Evolutionary conservation across 768 basidiomycete genomes (phyloP).

Genomic region (Lactarius indigo): DNA sequence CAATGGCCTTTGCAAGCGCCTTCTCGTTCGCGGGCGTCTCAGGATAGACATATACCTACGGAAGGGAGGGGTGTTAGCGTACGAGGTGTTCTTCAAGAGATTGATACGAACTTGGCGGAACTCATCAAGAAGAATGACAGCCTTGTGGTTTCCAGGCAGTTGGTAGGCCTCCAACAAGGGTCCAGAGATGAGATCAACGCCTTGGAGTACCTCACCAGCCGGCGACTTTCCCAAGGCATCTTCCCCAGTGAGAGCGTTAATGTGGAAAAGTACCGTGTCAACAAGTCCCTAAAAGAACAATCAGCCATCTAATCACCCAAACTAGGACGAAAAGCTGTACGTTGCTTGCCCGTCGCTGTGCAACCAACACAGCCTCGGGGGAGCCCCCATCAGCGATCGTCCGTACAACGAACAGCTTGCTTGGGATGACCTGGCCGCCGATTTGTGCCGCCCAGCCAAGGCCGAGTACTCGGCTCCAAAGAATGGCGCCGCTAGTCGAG

Average conservation of each 20-base stretch:
- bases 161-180: slow-evolving; percentile 57
- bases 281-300: slow-evolving; percentile 45
- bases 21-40: slow-evolving; percentile 45
- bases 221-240: slow-evolving; percentile 39
- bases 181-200: slow-evolving; percentile 58
- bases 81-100: neutral
- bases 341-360: slow-evolving; percentile 59
- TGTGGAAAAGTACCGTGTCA: slow-evolving; percentile 72
- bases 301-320: slow-evolving; percentile 5
- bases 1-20: slow-evolving; percentile 43
- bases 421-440: slow-evolving; percentile 54
- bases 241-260: slow-evolving; percentile 78
- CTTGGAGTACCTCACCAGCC: slow-evolving; percentile 46
- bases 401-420: slow-evolving; percentile 56
- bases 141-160: slow-evolving; percentile 41
- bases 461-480: slow-evolving; percentile 81
- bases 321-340: slow-evolving; percentile 35
- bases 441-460: slow-evolving; percentile 60
- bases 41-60: slow-evolving; percentile 65
- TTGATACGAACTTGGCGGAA: slow-evolving; percentile 58
- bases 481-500: slow-evolving; percentile 65
- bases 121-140: slow-evolving; percentile 68
- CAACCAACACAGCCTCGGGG: slow-evolving; percentile 60
- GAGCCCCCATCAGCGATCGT: slow-evolving; percentile 43
- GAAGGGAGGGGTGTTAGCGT: neutral